Evolutionary conservation across 2,329 filamentous ascomycete genomes (phyloP).

Genomic region (Fusarium solani-melongenae): DNA sequence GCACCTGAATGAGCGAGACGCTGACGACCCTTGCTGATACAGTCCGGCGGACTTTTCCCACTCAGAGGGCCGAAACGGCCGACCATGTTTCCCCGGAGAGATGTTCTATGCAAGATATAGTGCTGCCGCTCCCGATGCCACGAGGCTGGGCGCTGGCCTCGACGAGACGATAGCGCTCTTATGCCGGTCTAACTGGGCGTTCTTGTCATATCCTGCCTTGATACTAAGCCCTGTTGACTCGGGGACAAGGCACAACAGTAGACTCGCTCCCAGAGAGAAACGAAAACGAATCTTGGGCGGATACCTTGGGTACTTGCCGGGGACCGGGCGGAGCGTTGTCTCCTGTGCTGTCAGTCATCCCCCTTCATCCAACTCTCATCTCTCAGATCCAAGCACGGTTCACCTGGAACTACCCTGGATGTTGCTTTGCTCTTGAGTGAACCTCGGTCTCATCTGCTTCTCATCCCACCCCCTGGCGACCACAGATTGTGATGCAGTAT

Average conservation of each 20-base stretch:
- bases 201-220: not conserved
- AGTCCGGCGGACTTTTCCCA: slow-evolving; percentile 9
- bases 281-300: not conserved
- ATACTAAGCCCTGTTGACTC: not conserved
- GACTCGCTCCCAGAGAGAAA: not conserved
- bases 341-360: slow-evolving; percentile 20
- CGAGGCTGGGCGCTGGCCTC: not conserved
- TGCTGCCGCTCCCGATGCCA: slow-evolving; percentile 19
- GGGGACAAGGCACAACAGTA: not conserved
- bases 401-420: slow-evolving; percentile 10
- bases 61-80: slow-evolving; percentile 4
- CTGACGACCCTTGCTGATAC: slow-evolving; percentile 14
- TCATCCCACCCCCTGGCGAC: not conserved
- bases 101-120: slow-evolving; percentile 41
- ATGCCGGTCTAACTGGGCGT: not conserved
- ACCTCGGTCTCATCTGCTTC: slow-evolving; percentile 24
- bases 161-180: not conserved
- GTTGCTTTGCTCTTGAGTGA: slow-evolving; percentile 10
- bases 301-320: slow-evolving; percentile 13
- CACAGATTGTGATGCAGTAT: slow-evolving; percentile 5
- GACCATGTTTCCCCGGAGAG: slow-evolving; percentile 19
- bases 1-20: not conserved
- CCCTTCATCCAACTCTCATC: slow-evolving; percentile 18
- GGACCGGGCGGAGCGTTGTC: slow-evolving; percentile 26
- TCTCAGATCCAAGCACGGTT: slow-evolving; percentile 20